Conservation (phyloP, 164 flowering plant genomes). For the Euptelea pleiosperma region DNA sequence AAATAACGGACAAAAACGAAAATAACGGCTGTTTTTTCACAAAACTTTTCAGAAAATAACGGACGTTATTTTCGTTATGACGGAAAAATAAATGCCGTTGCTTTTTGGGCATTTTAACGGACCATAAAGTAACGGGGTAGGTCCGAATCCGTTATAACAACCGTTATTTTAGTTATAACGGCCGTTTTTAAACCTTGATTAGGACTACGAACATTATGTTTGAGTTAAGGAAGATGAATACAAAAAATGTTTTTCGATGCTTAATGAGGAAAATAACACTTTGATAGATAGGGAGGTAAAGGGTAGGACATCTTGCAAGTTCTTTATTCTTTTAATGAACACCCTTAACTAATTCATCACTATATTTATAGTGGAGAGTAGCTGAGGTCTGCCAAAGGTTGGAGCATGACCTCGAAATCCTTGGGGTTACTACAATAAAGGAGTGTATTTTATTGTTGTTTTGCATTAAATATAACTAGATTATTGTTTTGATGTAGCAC, state of each 20-base stretch:
- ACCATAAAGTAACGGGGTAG: too few species aligned
- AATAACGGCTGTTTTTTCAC: too few species aligned
- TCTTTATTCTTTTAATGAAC: neutral
- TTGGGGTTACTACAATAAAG: slow-evolving; percentile 97
- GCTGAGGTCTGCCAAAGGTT: slow-evolving; percentile 95
- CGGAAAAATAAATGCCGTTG: too few species aligned
- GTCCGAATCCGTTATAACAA: too few species aligned
- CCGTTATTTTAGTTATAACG: too few species aligned
- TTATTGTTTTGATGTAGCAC: neutral
- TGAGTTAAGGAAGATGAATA: slow-evolving; percentile 90
- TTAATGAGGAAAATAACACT: slow-evolving; percentile 86
- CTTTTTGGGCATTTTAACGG: too few species aligned
- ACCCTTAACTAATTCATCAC: neutral
- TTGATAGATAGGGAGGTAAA: slow-evolving; percentile 97
- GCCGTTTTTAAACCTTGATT: too few species aligned
- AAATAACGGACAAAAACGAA: too few species aligned
- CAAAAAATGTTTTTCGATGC: slow-evolving; percentile 78
- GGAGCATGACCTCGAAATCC: slow-evolving; percentile 80
- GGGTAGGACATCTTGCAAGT: slow-evolving; percentile 4
- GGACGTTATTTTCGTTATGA: too few species aligned
- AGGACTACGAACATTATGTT: slow-evolving; percentile 88
- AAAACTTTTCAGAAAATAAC: too few species aligned
- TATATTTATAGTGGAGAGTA: slow-evolving; percentile 66
- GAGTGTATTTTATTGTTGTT: slow-evolving; percentile 42
- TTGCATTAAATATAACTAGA: neutral